Evolutionary conservation across 352 stramenopile genomes (phyloP).

Genomic region (Plasmopara halstedii): DNA sequence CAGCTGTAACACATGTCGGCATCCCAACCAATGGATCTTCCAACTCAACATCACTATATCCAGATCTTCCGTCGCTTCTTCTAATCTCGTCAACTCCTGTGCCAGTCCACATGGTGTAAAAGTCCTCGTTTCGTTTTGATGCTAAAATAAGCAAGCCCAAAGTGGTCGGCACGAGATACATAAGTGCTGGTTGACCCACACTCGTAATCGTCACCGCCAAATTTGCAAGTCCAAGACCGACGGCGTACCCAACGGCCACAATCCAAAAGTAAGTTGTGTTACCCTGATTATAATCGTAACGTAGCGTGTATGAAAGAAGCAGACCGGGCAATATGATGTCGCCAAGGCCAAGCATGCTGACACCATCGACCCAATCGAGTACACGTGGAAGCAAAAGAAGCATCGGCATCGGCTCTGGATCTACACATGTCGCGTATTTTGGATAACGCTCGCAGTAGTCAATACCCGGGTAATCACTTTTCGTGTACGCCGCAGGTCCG

Average conservation of each 20-base stretch:
- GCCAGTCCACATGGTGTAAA: conserved; percentile 53
- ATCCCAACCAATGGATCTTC: conserved; percentile 8
- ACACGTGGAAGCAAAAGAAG: conserved; percentile 90
- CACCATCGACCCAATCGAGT: conserved; percentile 87
- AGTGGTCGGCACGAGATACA: conserved; percentile 94
- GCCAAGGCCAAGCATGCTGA: conserved; percentile 91
- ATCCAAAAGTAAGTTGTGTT: conserved; percentile 79
- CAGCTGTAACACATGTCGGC: conserved; percentile 13
- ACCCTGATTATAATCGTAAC: conserved; percentile 81
- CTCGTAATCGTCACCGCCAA: conserved; percentile 88
- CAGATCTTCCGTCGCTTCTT: conserved; percentile 9
- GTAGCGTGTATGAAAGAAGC: conserved; percentile 88
- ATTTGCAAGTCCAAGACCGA: conserved; percentile 92
- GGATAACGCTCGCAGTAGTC: conserved; percentile 75
- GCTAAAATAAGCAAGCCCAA: conserved; percentile 71
- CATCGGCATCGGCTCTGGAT: conserved; percentile 91
- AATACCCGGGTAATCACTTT: conserved; percentile 56
- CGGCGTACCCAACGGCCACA: conserved; percentile 87
- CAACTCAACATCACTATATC: conserved; percentile 15
- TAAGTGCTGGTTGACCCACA: conserved; percentile 92
- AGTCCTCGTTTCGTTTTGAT: conserved; percentile 65
- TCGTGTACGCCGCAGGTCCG: conserved; percentile 62
- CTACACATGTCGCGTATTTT: conserved; percentile 40
- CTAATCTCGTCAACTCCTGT: conserved; percentile 16
- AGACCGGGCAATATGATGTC: conserved; percentile 95